phyloP scores from a whole-genome alignment of 768 basidiomycete genomes.

The Mycena kentingensis region DNA sequence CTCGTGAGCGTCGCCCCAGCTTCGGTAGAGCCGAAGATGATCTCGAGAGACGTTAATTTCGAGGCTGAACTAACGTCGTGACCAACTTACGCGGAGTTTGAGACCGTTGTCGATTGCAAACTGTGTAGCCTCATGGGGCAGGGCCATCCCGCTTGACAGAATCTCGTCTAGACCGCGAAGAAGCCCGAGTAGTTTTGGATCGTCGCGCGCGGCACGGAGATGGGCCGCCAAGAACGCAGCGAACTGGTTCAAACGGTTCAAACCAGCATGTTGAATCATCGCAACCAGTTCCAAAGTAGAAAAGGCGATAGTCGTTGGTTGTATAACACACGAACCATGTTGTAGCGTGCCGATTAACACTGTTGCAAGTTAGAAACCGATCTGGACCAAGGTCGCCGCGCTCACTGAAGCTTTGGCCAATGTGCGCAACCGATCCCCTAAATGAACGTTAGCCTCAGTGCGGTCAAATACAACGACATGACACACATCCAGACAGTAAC shows the following conservation, averaged over 20 bases:
- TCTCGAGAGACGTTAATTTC: slow-evolving; percentile 34
- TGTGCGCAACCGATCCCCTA: slow-evolving; percentile 64
- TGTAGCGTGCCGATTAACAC: slow-evolving; percentile 36
- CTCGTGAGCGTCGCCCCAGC: slow-evolving; percentile 53
- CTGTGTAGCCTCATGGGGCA: slow-evolving; percentile 52
- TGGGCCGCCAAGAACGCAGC: slow-evolving; percentile 54
- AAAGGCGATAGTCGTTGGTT: slow-evolving; percentile 56
- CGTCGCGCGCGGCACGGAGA: slow-evolving; percentile 44
- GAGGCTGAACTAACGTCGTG: slow-evolving; percentile 13
- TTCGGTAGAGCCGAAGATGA: slow-evolving; percentile 61
- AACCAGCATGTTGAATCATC: slow-evolving; percentile 53
- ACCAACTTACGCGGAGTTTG: slow-evolving; percentile 42
- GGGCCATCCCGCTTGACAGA: slow-evolving; percentile 53
- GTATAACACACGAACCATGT: slow-evolving; percentile 59
- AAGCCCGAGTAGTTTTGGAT: slow-evolving; percentile 48
- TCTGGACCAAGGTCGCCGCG: too few relatives aligned
- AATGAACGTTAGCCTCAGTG: slow-evolving; percentile 25
- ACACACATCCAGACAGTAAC: slow-evolving; percentile 65
- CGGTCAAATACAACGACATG: slow-evolving; percentile 19
- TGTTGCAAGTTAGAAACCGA: too few relatives aligned
- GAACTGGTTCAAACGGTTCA: slow-evolving; percentile 61
- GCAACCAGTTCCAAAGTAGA: slow-evolving; percentile 53
- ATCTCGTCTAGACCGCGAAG: slow-evolving; percentile 50
- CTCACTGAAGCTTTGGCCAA: slow-evolving; percentile 58
- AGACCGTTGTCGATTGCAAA: slow-evolving; percentile 51